Conservation (phyloP, 352 stramenopile species). For the Pythium monospermum region DNA sequence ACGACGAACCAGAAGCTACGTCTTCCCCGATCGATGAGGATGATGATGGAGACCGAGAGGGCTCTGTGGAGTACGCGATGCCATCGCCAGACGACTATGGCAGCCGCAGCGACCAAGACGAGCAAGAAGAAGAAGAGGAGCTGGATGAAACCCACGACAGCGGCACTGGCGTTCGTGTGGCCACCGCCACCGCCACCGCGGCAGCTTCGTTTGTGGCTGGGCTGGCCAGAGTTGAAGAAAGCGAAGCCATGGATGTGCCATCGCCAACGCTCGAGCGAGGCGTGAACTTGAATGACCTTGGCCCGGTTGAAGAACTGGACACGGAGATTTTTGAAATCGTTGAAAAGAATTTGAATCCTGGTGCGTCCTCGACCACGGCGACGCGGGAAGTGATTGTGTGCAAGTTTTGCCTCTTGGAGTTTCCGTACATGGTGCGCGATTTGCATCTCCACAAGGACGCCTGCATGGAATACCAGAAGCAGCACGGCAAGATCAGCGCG, state of each 20-base stretch:
- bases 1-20: too few relatives aligned
- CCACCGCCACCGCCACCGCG: too few relatives aligned
- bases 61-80: slow-evolving; percentile 1
- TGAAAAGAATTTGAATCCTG: neutral
- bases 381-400: slow-evolving; percentile 15
- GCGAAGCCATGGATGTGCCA: neutral
- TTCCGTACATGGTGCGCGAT: slow-evolving; percentile 17
- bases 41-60: neutral
- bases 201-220: neutral
- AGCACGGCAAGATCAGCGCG: neutral
- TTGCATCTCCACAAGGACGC: slow-evolving; percentile 16
- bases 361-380: neutral
- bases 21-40: too few relatives aligned
- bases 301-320: slow-evolving; percentile 21
- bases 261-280: slow-evolving; percentile 1
- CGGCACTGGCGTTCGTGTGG: neutral
- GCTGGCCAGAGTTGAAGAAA: neutral
- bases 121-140: neutral
- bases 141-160: neutral
- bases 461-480: slow-evolving; percentile 6
- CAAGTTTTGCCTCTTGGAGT: slow-evolving; percentile 16
- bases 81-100: too few relatives aligned
- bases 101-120: neutral
- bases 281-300: slow-evolving; percentile 7
- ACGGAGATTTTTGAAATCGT: slow-evolving; percentile 11